Evolutionary conservation across 495 filamentous ascomycete genomes (phyloP).

Genomic region (Terfezia claveryi): DNA sequence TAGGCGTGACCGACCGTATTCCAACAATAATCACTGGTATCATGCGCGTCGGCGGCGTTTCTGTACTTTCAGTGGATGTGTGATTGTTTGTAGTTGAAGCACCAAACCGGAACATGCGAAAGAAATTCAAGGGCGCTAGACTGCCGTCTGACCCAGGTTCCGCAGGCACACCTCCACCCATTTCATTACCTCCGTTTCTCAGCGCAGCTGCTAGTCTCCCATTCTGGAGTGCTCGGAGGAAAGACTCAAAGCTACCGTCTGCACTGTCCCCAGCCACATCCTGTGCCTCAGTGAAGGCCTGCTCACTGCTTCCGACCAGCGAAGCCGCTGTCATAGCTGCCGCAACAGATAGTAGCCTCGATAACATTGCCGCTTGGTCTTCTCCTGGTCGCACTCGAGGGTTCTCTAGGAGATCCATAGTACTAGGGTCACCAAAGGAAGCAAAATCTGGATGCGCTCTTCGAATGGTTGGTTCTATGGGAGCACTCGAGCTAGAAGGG

Average conservation of each 20-base stretch:
- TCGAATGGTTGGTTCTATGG: background rate
- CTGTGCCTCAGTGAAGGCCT: slow-evolving; percentile 35
- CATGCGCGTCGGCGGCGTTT: slow-evolving; percentile 25
- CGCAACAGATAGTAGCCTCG: slow-evolving; percentile 35
- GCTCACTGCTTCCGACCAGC: slow-evolving; percentile 32
- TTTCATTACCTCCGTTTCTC: slow-evolving; percentile 21
- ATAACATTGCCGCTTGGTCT: slow-evolving; percentile 34
- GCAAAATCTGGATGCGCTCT: background rate
- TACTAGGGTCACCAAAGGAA: background rate
- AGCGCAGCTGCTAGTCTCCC: slow-evolving; percentile 26
- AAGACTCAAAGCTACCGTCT: slow-evolving; percentile 34
- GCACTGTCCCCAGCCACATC: slow-evolving; percentile 33
- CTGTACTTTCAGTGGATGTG: slow-evolving; percentile 26
- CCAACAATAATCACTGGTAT: slow-evolving; percentile 34
- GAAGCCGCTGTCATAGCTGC: slow-evolving; percentile 40
- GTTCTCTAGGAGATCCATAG: slow-evolving; percentile 22
- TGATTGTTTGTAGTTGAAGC: slow-evolving; percentile 23
- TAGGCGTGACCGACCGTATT: slow-evolving; percentile 43
- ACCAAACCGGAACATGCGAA: slow-evolving; percentile 39
- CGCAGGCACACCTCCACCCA: slow-evolving; percentile 15
- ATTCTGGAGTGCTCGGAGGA: slow-evolving; percentile 35
- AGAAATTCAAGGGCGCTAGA: slow-evolving; percentile 33
- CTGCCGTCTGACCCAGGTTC: slow-evolving; percentile 20
- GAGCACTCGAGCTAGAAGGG: slow-evolving; percentile 1
- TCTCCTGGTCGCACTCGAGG: slow-evolving; percentile 30